Base-by-base conservation (phyloP, 495 filamentous ascomycete species). In the Barbatosphaeria neglecta region DNA sequence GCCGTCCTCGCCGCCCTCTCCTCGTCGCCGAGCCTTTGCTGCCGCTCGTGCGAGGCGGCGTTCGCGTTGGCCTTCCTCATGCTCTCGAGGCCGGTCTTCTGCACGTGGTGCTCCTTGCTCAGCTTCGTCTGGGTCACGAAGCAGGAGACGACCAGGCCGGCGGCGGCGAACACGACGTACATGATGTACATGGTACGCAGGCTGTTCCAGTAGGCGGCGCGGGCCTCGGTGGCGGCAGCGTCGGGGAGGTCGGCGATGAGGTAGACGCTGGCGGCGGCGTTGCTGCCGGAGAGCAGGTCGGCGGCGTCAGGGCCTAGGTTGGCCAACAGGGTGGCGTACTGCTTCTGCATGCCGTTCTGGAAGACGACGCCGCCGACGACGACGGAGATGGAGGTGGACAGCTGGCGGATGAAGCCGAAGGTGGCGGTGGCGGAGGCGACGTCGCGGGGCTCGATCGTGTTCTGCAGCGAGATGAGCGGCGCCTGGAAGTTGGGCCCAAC, bases 321-420 rank as follows among this genome's bases (percentile, higher is more conserved):
- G 17, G 57, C 46, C 6, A 65, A 17, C 2, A 74, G 57, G 0
- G 22, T 38, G 4, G 60, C 56, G 25, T 71, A 64, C 45, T 71
- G 68, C 35, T 60, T 61, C 50, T 70, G 52, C 70, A 74, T 74
- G 33, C 58, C 59, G 54, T 85, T 85, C 58, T 83, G 77, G 64
- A 93, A 93, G 23, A 95, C 78, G 2, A 89, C 84, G 13, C 84
- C 77, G 15, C 88, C 88, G 20, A 92, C 74, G 18, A 89, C 85
- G 22, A 92, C 77, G 6, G 80, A 81, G 19, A 84, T 74, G 11
- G 82, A 71, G 0, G 80, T 86, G 1, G 78, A 80, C 6, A 95
- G 65, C 51, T 84, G 82, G 4, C 87, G 76, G 27, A 86, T 68
- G 58, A 90, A 90, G 1, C 76, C 73, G 45, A 87, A 82, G 0